A percentile compares a stretch with the other conserved stretches of the same genome.
phyloP scores from a whole-genome alignment of 331 rosid species.

The Cydonia oblonga region DNA sequence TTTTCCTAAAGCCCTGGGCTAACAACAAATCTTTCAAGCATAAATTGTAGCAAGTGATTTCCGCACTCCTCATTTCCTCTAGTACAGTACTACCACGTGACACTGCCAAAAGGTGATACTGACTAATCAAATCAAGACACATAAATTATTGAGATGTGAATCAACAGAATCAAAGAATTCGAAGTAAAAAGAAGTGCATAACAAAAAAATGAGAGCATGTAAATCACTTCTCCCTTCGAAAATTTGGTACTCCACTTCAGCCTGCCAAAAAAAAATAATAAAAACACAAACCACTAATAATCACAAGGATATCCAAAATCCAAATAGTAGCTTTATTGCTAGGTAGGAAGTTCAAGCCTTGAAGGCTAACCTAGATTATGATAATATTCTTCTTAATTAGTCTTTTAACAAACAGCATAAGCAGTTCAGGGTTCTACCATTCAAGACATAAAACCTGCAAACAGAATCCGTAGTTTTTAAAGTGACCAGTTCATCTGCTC shows the following conservation, averaged over 20 bases:
- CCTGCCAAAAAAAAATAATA: background rate
- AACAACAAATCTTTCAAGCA: background rate
- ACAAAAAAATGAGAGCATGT: background rate
- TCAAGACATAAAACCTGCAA: background rate
- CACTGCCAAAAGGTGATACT: background rate
- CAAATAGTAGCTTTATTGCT: background rate
- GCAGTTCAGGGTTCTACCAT: background rate
- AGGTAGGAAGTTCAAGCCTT: background rate
- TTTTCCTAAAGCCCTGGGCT: background rate
- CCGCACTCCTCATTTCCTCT: background rate
- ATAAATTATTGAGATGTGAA: background rate
- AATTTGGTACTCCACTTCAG: background rate
- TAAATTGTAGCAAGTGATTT: background rate
- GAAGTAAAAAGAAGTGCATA: rapidly evolving
- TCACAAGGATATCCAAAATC: background rate
- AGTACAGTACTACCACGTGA: too few relatives aligned
- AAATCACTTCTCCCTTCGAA: background rate
- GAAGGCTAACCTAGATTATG: background rate
- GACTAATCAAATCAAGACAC: background rate
- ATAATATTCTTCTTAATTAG: background rate
- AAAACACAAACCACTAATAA: background rate
- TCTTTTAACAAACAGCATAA: background rate
- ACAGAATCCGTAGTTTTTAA: slow-evolving; percentile 11
- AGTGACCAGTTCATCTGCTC: slow-evolving; percentile 70
- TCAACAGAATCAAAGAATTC: background rate